Base-by-base conservation (phyloP, 306 rosid species). In the Rubus idaeus region DNA sequence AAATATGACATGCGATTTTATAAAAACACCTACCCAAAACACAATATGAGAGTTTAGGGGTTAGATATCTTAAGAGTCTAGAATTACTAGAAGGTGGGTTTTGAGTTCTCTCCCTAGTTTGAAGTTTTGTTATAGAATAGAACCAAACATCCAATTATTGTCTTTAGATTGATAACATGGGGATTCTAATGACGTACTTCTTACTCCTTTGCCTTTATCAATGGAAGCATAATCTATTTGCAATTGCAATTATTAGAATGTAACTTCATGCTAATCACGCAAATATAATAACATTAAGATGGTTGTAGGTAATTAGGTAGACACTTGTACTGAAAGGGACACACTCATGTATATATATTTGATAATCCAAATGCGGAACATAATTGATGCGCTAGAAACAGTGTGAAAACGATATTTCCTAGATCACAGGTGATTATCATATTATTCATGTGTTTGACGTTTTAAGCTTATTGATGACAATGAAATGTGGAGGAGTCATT, bases 331-430 rank as follows among this genome's bases (percentile, higher is more conserved):
- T 11, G 70, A 74, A 74, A 46, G 70, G 8, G 46, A 26, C 78
- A 30, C 11, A 61, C 26, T 50, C 26, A 44, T 23, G n/a, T 8
- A 42, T 17, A 46, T 1, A 5, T 14, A 42, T 14, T 74, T 58
- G n/a, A 58, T 50, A 44, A 58, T 61, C 58, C 30, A 58, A 42
- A 5, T 53, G 26, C 42, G 44, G 13, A 42, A 45, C 77, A 46
- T 45, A 6, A 74, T 74, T 45, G 20, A 44, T 45, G 20, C 47
- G 70, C 70, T 23, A 74, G 47, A 61, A 74, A 61, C 78, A 3
- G 58, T 45, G 70, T 26, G 78, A 61, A 74, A 74, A 46, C 21
- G 78, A 74, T 60, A 12, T 46, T 37, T 74, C 70, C 78, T 44
- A 74, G 78, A 30, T 46, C 12, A 45, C 58, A 45, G 78, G 78